phyloP scores from a whole-genome alignment of 768 basidiomycete species.

The Lentinula sp. region DNA sequence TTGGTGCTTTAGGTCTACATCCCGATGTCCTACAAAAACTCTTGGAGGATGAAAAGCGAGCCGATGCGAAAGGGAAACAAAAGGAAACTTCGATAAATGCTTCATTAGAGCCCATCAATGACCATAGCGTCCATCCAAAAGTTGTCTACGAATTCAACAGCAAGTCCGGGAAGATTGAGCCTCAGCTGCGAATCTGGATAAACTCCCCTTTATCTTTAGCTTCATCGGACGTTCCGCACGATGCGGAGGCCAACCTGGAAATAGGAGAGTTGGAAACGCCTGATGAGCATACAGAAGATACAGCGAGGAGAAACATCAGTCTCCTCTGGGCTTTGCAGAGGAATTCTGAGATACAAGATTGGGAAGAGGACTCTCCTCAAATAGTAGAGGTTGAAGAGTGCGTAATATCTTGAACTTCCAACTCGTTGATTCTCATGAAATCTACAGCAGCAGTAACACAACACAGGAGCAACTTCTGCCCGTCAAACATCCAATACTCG shows the following conservation, averaged over 20 bases:
- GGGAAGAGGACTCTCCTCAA: not conserved
- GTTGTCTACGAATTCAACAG: conserved; percentile 55
- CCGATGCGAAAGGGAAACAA: conserved; percentile 18
- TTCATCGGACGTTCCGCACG: conserved; percentile 8
- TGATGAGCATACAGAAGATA: not conserved
- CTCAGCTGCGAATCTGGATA: conserved; percentile 50
- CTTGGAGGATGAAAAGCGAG: conserved; percentile 15
- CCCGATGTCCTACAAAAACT: conserved; percentile 42
- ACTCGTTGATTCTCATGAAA: not conserved
- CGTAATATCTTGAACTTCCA: not conserved
- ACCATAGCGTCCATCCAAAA: conserved; percentile 11
- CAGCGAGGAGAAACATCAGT: not conserved
- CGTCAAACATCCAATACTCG: not conserved
- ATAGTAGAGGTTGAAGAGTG: conserved; percentile 1
- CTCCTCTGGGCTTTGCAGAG: conserved; percentile 7
- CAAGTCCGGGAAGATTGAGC: conserved; percentile 43
- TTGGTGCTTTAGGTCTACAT: conserved; percentile 60
- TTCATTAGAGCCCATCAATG: not conserved
- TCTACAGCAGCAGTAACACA: not conserved
- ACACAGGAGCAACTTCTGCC: not conserved
- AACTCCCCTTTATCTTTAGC: conserved; percentile 15
- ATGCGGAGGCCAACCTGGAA: conserved; percentile 12
- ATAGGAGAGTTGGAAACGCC: conserved; percentile 10
- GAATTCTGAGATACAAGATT: not conserved
- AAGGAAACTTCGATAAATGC: conserved; percentile 8